phyloP scores from a whole-genome alignment of 164 flowering plant species.

The Hamamelis virginiana region DNA sequence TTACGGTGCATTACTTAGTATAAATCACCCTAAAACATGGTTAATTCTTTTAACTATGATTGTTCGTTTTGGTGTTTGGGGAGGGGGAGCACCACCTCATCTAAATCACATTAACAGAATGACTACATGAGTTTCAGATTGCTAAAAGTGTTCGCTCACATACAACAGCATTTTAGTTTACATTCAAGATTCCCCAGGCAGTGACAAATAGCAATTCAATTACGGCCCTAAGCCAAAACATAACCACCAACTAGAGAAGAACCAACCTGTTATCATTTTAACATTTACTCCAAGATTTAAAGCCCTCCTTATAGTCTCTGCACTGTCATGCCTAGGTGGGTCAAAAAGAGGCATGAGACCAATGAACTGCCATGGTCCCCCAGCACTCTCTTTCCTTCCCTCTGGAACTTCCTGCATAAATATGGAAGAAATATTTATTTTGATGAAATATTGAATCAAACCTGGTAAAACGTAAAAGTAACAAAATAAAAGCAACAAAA shows the following conservation, averaged over 20 bases:
- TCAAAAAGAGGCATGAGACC: slow-evolving; percentile 97
- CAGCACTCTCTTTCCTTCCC: slow-evolving; percentile 83
- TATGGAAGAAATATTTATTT: neutral
- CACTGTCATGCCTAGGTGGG: slow-evolving; percentile 98
- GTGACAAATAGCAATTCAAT: neutral
- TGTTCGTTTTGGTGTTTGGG: too few species aligned
- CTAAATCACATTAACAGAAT: neutral
- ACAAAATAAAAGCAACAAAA: neutral
- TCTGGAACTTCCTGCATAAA: slow-evolving; percentile 90
- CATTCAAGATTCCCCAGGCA: neutral
- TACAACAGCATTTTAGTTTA: neutral
- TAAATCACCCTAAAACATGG: too few species aligned
- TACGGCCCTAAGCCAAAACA: neutral
- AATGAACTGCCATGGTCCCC: slow-evolving; percentile 95
- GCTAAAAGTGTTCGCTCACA: neutral
- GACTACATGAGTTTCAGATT: neutral
- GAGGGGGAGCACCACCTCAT: too few species aligned
- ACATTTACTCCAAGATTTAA: slow-evolving; percentile 94
- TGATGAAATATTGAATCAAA: neutral
- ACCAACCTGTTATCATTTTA: slow-evolving; percentile 93
- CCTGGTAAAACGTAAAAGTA: neutral
- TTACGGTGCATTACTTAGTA: too few species aligned
- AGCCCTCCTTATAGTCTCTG: slow-evolving; percentile 96
- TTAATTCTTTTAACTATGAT: too few species aligned
- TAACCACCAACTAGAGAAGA: neutral